phyloP scores from a whole-genome alignment of 176 grass and related monocot species.

The Eragrostis curvula region DNA sequence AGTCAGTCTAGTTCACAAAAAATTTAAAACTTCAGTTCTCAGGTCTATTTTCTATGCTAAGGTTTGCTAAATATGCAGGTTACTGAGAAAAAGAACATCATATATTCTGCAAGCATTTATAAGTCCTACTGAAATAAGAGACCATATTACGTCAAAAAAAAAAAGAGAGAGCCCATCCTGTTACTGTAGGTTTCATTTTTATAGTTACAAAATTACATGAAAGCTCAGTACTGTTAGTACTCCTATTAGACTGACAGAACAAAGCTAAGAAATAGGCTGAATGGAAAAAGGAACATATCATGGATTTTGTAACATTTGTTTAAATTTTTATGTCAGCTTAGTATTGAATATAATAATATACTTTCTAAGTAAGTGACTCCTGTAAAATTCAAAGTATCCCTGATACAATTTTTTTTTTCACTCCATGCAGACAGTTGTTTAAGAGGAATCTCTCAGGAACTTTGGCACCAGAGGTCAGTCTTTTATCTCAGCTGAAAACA shows the following conservation, averaged over 20 bases:
- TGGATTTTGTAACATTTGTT: not conserved
- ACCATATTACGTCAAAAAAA: too few relatives aligned
- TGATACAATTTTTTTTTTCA: slow-evolving; percentile 8
- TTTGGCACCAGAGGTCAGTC: slow-evolving; percentile 77
- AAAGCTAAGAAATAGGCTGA: too few relatives aligned
- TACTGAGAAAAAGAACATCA: not conserved
- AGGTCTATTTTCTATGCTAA: not conserved
- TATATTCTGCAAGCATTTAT: not conserved
- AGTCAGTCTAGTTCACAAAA: not conserved
- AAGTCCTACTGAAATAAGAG: slow-evolving; percentile 8
- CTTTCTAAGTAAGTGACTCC: not conserved
- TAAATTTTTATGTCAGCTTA: not conserved
- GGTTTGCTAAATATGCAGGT: not conserved
- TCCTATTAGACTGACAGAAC: not conserved
- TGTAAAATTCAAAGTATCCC: slow-evolving; percentile 11
- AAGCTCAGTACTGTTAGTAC: not conserved
- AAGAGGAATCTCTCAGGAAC: slow-evolving; percentile 82
- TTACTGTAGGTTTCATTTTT: not conserved
- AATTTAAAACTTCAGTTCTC: slow-evolving; percentile 3
- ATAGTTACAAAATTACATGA: slow-evolving; percentile 4
- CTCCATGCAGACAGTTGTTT: slow-evolving; percentile 72
- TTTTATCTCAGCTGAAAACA: slow-evolving; percentile 74
- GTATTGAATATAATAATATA: not conserved
- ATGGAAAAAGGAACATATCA: not conserved
- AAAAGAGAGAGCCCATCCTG: slow-evolving; percentile 17